Evolutionary conservation across 768 basidiomycete genomes (phyloP).

Genomic region (Xanthoconium purpureum): DNA sequence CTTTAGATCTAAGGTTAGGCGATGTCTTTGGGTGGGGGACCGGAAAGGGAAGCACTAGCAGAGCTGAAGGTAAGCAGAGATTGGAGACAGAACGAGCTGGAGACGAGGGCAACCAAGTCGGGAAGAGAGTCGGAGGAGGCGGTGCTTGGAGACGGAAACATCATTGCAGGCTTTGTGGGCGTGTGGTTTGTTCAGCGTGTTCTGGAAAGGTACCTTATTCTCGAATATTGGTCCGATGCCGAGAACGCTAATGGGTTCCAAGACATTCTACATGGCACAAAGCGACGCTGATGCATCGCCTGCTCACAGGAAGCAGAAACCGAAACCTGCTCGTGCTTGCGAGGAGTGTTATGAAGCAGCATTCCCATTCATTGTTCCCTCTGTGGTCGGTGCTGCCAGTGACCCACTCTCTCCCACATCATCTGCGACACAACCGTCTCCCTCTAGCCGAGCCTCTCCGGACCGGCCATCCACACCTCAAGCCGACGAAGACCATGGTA

Average conservation of each 20-base stretch:
- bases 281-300: slow-evolving; percentile 35
- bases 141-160: slow-evolving; percentile 60
- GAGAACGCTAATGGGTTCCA: neutral
- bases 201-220: slow-evolving; percentile 58
- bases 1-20: slow-evolving; percentile 23
- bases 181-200: slow-evolving; percentile 83
- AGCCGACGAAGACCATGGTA: slow-evolving; percentile 13
- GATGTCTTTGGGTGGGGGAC: slow-evolving; percentile 30
- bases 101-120: slow-evolving; percentile 2
- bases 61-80: slow-evolving; percentile 13
- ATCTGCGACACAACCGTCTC: slow-evolving; percentile 6
- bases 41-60: slow-evolving; percentile 39
- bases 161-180: slow-evolving; percentile 83
- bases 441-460: slow-evolving; percentile 8
- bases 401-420: slow-evolving; percentile 5
- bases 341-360: slow-evolving; percentile 84
- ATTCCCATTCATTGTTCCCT: slow-evolving; percentile 52
- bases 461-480: slow-evolving; percentile 22
- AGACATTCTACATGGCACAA: slow-evolving; percentile 80
- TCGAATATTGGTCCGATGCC: neutral
- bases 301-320: slow-evolving; percentile 40
- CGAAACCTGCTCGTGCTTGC: slow-evolving; percentile 76
- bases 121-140: slow-evolving; percentile 11
- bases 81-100: slow-evolving; percentile 6
- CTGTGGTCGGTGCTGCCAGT: neutral